Evolutionary conservation across 2,329 filamentous ascomycete genomes (phyloP).

Genomic region (Exserohilum turcica): DNA sequence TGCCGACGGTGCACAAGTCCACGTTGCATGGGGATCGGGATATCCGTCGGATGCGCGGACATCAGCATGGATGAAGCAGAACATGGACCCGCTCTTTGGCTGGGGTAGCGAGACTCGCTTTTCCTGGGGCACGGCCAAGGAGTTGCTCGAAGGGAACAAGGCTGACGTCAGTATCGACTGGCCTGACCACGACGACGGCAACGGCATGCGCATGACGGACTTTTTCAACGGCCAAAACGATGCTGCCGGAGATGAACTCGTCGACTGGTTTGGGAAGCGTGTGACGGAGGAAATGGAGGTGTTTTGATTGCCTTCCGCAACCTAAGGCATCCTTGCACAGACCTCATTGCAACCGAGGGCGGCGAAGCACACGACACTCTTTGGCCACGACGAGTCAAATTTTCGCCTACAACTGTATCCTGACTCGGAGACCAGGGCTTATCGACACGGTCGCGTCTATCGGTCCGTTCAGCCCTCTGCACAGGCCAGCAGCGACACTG

Average conservation of each 20-base stretch:
- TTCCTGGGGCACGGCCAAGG: constrained; percentile 94
- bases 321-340: background rate
- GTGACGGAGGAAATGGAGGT: constrained; percentile 72
- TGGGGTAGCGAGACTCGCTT: constrained; percentile 94
- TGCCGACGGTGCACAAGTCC: constrained; percentile 39
- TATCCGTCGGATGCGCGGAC: constrained; percentile 89
- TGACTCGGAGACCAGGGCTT: background rate
- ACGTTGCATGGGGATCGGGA: constrained; percentile 79
- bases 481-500: constrained; percentile 14
- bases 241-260: constrained; percentile 68
- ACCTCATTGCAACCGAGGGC: background rate
- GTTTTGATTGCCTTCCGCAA: constrained; percentile 58
- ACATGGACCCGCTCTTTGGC: constrained; percentile 92
- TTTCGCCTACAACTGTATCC: background rate
- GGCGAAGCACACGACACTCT: constrained; percentile 3
- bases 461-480: constrained; percentile 13
- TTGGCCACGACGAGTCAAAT: background rate
- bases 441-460: background rate
- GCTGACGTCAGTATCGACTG: constrained; percentile 77
- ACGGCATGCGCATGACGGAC: constrained; percentile 71
- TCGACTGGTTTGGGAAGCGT: constrained; percentile 81
- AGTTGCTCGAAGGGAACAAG: constrained; percentile 81
- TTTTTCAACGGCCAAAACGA: constrained; percentile 65
- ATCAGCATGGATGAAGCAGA: constrained; percentile 77
- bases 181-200: constrained; percentile 76